These are phyloP conservation scores for Volvox reticuliferus DNA, from an alignment of 139 green algal species.

Conservation along the genomic window DNA sequence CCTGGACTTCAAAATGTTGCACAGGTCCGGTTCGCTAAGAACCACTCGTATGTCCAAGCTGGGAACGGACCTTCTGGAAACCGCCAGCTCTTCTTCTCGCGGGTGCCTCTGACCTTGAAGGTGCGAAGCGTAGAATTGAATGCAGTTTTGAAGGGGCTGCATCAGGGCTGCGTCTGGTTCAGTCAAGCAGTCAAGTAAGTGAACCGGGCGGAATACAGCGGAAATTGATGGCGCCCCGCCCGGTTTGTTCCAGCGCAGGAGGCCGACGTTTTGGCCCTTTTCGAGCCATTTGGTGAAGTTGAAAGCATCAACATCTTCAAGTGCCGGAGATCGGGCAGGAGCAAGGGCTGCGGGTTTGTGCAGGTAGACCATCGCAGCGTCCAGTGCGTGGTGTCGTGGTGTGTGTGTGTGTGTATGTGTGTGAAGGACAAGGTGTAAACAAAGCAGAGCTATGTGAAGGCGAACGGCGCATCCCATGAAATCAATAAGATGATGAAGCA, in stretches of 20 bases:
- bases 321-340: conserved; percentile 51
- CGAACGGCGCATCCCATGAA: too few species aligned
- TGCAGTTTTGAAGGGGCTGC: too few species aligned
- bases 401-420: too few species aligned
- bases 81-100: conserved; percentile 65
- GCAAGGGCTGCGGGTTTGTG: conserved; percentile 62
- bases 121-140: background rate
- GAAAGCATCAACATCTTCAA: conserved; percentile 60
- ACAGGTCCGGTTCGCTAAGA: conserved; percentile 68
- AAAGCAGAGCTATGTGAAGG: too few species aligned
- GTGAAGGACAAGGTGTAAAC: too few species aligned
- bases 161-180: too few species aligned
- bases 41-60: conserved; percentile 65
- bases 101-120: background rate
- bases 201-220: too few species aligned
- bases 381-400: too few species aligned
- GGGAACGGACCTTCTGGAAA: conserved; percentile 56
- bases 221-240: too few species aligned
- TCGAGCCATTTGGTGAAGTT: conserved; percentile 52
- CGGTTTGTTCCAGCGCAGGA: too few species aligned
- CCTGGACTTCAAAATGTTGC: background rate
- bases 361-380: background rate
- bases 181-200: too few species aligned
- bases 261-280: conserved; percentile 55
- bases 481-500: too few species aligned